Evolutionary conservation across 108 stramenopile species (phyloP).

Genomic region (Bacterosira constricta): DNA sequence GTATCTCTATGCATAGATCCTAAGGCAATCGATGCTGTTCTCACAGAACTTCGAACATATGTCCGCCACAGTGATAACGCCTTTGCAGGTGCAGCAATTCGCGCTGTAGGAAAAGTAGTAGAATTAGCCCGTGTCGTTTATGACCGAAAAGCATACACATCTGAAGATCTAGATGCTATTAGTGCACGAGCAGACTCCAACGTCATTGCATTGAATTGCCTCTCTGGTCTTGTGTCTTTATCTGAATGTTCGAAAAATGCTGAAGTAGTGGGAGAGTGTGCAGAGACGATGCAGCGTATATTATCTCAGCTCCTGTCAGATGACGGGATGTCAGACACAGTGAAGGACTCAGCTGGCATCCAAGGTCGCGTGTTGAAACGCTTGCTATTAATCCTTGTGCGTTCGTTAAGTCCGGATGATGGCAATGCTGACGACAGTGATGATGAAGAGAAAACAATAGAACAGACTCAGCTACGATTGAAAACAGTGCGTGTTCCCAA

Average conservation of each 20-base stretch:
- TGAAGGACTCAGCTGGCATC: constrained; percentile 70
- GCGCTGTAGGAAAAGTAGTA: constrained; percentile 88
- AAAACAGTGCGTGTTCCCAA: constrained; percentile 56
- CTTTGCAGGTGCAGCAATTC: constrained; percentile 91
- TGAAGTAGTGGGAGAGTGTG: constrained; percentile 91
- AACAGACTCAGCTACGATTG: constrained; percentile 25
- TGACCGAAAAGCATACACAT: constrained; percentile 65
- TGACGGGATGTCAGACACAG: constrained; percentile 15
- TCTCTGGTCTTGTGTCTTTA: constrained; percentile 87
- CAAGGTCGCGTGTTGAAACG: constrained; percentile 63
- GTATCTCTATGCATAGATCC: constrained; percentile 82
- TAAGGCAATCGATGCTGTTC: constrained; percentile 80
- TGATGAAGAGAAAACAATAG: constrained; percentile 39
- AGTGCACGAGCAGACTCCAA: constrained; percentile 67
- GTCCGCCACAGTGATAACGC: constrained; percentile 85
- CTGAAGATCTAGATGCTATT: constrained; percentile 39
- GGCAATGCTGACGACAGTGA: constrained; percentile 42
- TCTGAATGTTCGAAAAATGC: constrained; percentile 69
- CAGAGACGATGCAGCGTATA: constrained; percentile 86
- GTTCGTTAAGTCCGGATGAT: constrained; percentile 44
- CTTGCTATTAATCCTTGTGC: constrained; percentile 75
- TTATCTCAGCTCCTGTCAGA: constrained; percentile 74
- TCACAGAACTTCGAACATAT: constrained; percentile 93
- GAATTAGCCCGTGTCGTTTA: constrained; percentile 81
- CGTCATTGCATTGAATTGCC: constrained; percentile 75